phyloP scores from a whole-genome alignment of 2,329 filamentous ascomycete species.

The Emergomyces pasteurianus region DNA sequence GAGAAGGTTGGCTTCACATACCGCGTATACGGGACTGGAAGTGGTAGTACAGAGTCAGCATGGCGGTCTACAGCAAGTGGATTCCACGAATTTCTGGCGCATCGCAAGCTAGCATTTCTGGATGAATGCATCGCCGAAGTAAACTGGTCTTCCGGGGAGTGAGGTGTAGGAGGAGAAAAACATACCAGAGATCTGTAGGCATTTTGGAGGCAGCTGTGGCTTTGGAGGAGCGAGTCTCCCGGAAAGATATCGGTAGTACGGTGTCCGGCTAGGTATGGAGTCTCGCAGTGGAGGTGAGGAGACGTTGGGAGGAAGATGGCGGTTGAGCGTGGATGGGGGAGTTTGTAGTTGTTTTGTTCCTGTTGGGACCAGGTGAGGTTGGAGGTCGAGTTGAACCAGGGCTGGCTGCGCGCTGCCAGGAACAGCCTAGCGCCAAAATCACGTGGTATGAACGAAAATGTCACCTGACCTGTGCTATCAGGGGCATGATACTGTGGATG shows the following conservation, averaged over 20 bases:
- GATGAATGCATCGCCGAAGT: not conserved
- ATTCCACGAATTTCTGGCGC: not conserved
- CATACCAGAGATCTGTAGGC: conserved; percentile 73
- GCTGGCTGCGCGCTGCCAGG: not conserved
- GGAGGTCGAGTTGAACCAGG: not conserved
- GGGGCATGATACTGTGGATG: too few species aligned
- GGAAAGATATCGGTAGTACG: conserved; percentile 3
- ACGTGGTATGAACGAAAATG: not conserved
- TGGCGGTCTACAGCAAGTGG: not conserved
- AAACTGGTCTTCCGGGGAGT: conserved; percentile 1
- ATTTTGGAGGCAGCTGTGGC: conserved; percentile 33
- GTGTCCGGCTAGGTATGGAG: not conserved
- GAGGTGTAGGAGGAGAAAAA: conserved; percentile 27
- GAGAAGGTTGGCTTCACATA: conserved; percentile 49
- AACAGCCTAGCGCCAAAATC: not conserved
- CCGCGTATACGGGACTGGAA: conserved; percentile 89
- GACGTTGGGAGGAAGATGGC: not conserved
- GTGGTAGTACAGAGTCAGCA: conserved; percentile 13
- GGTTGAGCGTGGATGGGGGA: not conserved
- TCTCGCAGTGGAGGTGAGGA: not conserved
- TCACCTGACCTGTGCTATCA: not conserved
- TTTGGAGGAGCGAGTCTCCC: conserved; percentile 7
- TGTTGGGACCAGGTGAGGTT: not conserved
- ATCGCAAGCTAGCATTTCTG: not conserved
- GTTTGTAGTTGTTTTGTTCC: not conserved